Conservation (phyloP, 2,329 filamentous ascomycete species). For the Sphaerulina musiva region DNA sequence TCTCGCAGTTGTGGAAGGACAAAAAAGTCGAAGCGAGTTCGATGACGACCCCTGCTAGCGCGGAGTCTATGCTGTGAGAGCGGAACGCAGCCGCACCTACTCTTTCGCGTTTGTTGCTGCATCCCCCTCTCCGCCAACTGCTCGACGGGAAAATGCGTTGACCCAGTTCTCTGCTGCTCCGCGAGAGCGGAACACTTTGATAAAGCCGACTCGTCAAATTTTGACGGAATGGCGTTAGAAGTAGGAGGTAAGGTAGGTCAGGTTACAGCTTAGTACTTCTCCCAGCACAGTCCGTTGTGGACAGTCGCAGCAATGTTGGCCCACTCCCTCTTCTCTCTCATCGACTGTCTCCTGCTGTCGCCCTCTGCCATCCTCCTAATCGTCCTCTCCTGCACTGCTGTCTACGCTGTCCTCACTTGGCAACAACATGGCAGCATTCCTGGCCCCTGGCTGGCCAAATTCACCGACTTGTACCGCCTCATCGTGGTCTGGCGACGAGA, state of each 20-base stretch:
- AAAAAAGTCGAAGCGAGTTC: slow-evolving; percentile 6
- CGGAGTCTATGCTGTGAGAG: not conserved
- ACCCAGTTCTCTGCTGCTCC: slow-evolving; percentile 2
- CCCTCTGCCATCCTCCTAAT: not conserved
- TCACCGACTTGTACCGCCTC: slow-evolving; percentile 41
- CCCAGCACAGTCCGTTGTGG: not conserved
- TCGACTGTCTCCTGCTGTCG: slow-evolving; percentile 3
- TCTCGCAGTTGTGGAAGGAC: too few relatives aligned
- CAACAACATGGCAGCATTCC: slow-evolving; percentile 39
- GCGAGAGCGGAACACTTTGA: slow-evolving; percentile 1
- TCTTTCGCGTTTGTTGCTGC: not conserved
- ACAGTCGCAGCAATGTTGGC: slow-evolving; percentile 3
- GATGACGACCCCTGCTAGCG: slow-evolving; percentile 4
- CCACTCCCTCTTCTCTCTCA: not conserved
- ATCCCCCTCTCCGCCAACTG: not conserved
- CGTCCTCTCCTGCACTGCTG: not conserved
- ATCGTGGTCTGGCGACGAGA: slow-evolving; percentile 60
- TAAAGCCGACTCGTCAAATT: not conserved
- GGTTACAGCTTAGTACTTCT: not conserved
- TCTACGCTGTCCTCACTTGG: slow-evolving; percentile 11
- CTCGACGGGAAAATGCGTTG: not conserved
- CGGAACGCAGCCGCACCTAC: not conserved
- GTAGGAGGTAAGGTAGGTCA: too few relatives aligned
- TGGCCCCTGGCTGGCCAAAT: slow-evolving; percentile 46
- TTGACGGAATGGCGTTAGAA: too few relatives aligned